Percentiles rank a stretch among this genome's conserved stretches.
Evolutionary conservation across 2,329 filamentous ascomycete genomes (phyloP).

Genomic region (Hymenoscyphus infarciens): DNA sequence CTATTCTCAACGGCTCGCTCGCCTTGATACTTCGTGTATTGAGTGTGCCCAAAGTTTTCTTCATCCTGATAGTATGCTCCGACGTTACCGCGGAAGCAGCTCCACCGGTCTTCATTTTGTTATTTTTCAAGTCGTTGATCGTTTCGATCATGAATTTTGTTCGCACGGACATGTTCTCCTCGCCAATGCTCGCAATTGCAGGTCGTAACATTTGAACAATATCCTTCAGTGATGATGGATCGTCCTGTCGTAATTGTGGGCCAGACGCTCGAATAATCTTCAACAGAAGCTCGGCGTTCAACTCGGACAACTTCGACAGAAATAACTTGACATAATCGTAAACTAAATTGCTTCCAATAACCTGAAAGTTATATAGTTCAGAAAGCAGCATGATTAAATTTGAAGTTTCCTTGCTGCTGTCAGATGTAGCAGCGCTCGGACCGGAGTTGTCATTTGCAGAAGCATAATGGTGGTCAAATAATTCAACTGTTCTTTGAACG

Average conservation of each 20-base stretch:
- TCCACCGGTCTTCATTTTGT: slow-evolving; percentile 74
- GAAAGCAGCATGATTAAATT: slow-evolving; percentile 82
- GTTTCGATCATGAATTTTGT: slow-evolving; percentile 98
- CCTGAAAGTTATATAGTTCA: slow-evolving; percentile 88
- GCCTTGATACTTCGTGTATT: slow-evolving; percentile 66
- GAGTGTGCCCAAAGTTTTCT: slow-evolving; percentile 78
- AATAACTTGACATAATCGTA: slow-evolving; percentile 89
- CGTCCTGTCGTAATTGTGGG: slow-evolving; percentile 79
- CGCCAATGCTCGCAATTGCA: slow-evolving; percentile 63
- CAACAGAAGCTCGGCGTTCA: slow-evolving; percentile 84
- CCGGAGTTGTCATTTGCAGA: slow-evolving; percentile 38
- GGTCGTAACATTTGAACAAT: slow-evolving; percentile 78
- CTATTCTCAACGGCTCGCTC: slow-evolving; percentile 77
- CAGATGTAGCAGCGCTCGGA: slow-evolving; percentile 20
- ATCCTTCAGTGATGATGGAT: slow-evolving; percentile 82
- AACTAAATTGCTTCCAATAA: slow-evolving; percentile 75
- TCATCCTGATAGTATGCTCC: slow-evolving; percentile 84
- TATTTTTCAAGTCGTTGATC: slow-evolving; percentile 92
- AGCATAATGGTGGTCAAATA: slow-evolving; percentile 64
- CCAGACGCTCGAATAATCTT: slow-evolving; percentile 81
- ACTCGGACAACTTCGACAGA: slow-evolving; percentile 70
- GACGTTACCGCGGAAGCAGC: slow-evolving; percentile 68
- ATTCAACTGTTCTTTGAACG: slow-evolving; percentile 71
- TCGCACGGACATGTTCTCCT: slow-evolving; percentile 72
- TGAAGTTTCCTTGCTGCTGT: slow-evolving; percentile 56